Evolutionary conservation across 495 filamentous ascomycete species (phyloP), one percentile per base, ranked within the genome.

Genomic region (Aspergillus ellipticus): DNA sequence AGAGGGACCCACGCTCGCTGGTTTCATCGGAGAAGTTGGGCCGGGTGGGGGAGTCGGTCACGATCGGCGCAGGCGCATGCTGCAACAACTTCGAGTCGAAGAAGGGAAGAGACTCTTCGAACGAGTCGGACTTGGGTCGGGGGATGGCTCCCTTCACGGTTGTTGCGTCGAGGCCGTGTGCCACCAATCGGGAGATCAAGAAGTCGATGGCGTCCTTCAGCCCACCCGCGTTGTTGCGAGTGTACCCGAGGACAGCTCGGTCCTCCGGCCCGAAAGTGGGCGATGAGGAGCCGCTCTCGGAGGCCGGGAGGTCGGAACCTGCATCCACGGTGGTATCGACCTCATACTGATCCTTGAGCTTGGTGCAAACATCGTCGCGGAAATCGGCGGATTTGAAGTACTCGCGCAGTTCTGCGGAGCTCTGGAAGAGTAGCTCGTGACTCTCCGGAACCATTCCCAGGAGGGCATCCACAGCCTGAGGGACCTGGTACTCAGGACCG

Each of bases 161-260:
- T 42, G 82, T 89, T 3, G 87, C 85, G 59, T 96, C 89, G 31
- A 96, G 82, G n/a, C 89, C 88, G 41, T 89, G 86, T 2, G 87
- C 83, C 20, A 92, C 86, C 50, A 97, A 81, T 54, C 89, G 85
- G 41, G 85, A 84, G 52, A 90, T 89, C 55, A 97, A 77, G 71
- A 93, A 96, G 64, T 99, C 95, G 59, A 97, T 92, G 52, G 93
- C 94, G 74, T 97, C 95, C 63, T 92, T 92, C 15, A 99, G 81
- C 6, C 89, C 91, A 45, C 94, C 95, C 45, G 94, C 92, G 65
- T 97, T 96, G 82, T 97, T 97, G 56, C 92, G 90, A 26, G 94
- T 97, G 74, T 96, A 96, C 55, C 83, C 84, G 46, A 90, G 80
- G 13, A 85, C 67, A 19, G 87, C 74, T 16, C 75, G 75, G 61